Conservation (phyloP, 2,329 filamentous ascomycete genomes). For the Xylaria arbuscula region DNA sequence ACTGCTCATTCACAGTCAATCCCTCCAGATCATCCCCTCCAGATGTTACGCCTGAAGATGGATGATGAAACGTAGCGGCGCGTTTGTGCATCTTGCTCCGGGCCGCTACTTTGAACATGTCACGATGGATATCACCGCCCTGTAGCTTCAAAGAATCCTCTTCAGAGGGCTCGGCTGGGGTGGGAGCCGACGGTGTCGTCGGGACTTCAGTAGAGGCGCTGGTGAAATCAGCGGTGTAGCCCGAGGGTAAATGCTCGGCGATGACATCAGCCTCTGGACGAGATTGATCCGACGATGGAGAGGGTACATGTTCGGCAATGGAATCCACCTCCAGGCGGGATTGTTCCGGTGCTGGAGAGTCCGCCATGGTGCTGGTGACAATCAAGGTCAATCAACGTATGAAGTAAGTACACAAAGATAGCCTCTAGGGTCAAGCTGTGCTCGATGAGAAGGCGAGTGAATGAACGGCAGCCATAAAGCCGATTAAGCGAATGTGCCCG, state of each 20-base stretch:
- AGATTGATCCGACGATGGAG: slow-evolving; percentile 29
- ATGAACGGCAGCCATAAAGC: slow-evolving; percentile 31
- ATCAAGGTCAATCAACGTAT: slow-evolving; percentile 7
- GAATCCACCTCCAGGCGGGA: slow-evolving; percentile 36
- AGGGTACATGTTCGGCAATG: slow-evolving; percentile 38
- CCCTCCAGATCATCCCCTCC: slow-evolving; percentile 46
- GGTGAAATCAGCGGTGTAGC: slow-evolving; percentile 57
- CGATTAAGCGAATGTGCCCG: slow-evolving; percentile 1
- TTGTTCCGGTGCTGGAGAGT: slow-evolving; percentile 27
- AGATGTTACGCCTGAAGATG: slow-evolving; percentile 58
- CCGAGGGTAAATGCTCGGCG: slow-evolving; percentile 38
- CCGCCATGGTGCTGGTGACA: slow-evolving; percentile 18
- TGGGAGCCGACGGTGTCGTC: slow-evolving; percentile 39
- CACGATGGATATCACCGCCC: slow-evolving; percentile 82
- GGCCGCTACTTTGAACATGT: slow-evolving; percentile 79
- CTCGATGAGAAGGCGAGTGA: slow-evolving; percentile 19
- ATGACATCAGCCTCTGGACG: slow-evolving; percentile 39
- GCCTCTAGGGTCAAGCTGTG: slow-evolving; percentile 18
- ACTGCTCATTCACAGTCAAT: slow-evolving; percentile 49
- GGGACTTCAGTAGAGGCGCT: slow-evolving; percentile 40
- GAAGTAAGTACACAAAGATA: not conserved
- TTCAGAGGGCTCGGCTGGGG: slow-evolving; percentile 42
- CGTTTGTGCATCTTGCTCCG: slow-evolving; percentile 63
- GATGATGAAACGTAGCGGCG: slow-evolving; percentile 74
- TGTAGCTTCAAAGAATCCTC: slow-evolving; percentile 78